Percentiles rank a stretch among this genome's conserved stretches.
Conservation (phyloP, 2,329 filamentous ascomycete species). For the Tolypocladium paradoxum region DNA sequence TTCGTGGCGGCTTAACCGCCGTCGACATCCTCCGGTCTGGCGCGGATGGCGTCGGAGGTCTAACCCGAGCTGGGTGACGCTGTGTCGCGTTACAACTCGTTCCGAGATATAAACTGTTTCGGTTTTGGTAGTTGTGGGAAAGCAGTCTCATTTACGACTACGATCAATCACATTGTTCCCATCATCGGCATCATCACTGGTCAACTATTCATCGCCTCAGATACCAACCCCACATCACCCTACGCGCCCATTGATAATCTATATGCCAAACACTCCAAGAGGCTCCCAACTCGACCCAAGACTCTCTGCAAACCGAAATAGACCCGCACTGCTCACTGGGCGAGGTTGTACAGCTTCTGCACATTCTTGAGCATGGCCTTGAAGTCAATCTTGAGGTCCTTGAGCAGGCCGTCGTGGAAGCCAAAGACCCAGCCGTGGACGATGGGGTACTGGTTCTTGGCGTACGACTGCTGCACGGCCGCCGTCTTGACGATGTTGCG, state of each 20-base stretch:
- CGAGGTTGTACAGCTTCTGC: slow-evolving; percentile 55
- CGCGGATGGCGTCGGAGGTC: background rate
- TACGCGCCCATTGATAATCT: background rate
- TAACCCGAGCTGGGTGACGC: background rate
- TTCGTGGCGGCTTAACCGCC: background rate
- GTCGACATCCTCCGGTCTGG: background rate
- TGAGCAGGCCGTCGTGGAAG: slow-evolving; percentile 55
- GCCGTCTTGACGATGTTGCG: slow-evolving; percentile 71
- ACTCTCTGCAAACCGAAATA: background rate
- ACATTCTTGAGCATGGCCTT: slow-evolving; percentile 43
- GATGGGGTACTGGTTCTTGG: slow-evolving; percentile 52
- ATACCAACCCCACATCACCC: background rate
- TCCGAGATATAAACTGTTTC: background rate
- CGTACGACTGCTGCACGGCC: slow-evolving; percentile 62
- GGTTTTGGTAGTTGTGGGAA: background rate
- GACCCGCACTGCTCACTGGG: slow-evolving; percentile 11
- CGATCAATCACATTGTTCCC: background rate
- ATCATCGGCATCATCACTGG: background rate
- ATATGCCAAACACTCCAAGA: background rate
- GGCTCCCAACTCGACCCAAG: background rate
- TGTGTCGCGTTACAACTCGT: background rate
- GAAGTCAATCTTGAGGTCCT: slow-evolving; percentile 53
- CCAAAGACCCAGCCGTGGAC: slow-evolving; percentile 68
- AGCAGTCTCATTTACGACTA: background rate
- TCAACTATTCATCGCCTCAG: background rate